Evolutionary conservation across 768 basidiomycete genomes (phyloP), one percentile per base, ranked within the genome.

Genomic region (Amanita jacksonii): DNA sequence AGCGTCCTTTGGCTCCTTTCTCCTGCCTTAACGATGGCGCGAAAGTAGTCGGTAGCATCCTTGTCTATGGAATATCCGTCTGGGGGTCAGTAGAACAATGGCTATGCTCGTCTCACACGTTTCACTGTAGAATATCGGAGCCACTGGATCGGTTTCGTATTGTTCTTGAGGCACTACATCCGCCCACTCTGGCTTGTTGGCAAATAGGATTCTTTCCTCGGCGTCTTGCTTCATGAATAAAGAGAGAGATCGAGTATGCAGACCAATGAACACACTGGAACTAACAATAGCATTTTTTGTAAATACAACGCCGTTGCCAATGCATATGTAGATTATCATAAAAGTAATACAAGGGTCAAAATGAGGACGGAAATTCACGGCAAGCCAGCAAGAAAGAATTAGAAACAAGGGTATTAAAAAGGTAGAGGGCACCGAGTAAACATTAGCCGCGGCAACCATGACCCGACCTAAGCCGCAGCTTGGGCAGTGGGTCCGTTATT

Each of bases 31-130:
- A 87, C 75, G 47, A 98, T 72, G 0, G 79, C 91, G 41, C 94
- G 81, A 57, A 98, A 92, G 62, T 92, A 92, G 54, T 86, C 77
- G 45, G 92, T 92, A 1, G 87, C 90, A 64, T 94, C 91, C 51
- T 81, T 85, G 65, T 98, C 93, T 97, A 52, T 41, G 43, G 18
- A 8, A 4, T 5, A 22, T 33, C 9, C 19, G 15, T 2, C 18
- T 27, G 15, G 31, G 28, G 12, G 40, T 38, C 24, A 30, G 30
- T 41, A 39, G 15, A 48, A 43, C 41, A 19, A 31, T 42, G 33
- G 25, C 38, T 38, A 20, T 28, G 38, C 23, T 49, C 36, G 33
- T 71, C 87, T 57, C 45, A 93, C 94, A 99, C 69, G 91, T 83
- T 30, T 70, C 68, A 3, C 79, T 77, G 57, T 99, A 99, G 57